phyloP scores from a whole-genome alignment of 805 yeast species.

The Sugiyamaella marilandica region DNA sequence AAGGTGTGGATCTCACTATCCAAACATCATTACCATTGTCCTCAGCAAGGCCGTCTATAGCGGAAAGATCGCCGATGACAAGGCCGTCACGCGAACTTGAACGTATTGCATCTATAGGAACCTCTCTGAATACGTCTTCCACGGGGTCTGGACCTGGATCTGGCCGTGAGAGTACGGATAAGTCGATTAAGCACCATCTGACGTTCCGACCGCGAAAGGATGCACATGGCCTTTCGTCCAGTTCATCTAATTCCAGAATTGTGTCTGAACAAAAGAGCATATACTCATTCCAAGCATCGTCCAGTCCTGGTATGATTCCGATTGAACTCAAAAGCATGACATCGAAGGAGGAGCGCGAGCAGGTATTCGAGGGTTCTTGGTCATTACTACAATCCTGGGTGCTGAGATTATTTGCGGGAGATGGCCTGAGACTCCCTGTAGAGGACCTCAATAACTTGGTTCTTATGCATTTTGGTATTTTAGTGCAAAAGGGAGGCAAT shows the following conservation, averaged over 20 bases:
- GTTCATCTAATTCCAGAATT: slow-evolving; percentile 40
- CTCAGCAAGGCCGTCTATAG: slow-evolving; percentile 23
- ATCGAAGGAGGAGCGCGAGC: slow-evolving; percentile 33
- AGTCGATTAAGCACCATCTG: slow-evolving; percentile 33
- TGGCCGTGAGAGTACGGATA: slow-evolving; percentile 14
- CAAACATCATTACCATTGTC: slow-evolving; percentile 25
- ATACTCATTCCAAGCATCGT: slow-evolving; percentile 38
- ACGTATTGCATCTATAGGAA: slow-evolving; percentile 34
- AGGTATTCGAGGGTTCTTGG: slow-evolving; percentile 48
- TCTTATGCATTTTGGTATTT: slow-evolving; percentile 36
- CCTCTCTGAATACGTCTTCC: slow-evolving; percentile 2
- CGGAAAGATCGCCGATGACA: slow-evolving; percentile 30
- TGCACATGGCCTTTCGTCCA: slow-evolving; percentile 38
- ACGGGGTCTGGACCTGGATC: slow-evolving; percentile 1
- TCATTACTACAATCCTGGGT: slow-evolving; percentile 40
- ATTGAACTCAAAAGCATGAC: slow-evolving; percentile 28
- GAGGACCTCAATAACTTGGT: slow-evolving; percentile 54
- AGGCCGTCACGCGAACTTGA: slow-evolving; percentile 35
- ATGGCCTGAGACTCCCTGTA: slow-evolving; percentile 45
- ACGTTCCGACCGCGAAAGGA: slow-evolving; percentile 36
- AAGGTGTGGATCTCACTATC: slow-evolving; percentile 23
- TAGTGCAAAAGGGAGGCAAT: slow-evolving; percentile 36
- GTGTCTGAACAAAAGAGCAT: slow-evolving; percentile 38
- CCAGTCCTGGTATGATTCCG: slow-evolving; percentile 32
- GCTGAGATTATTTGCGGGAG: slow-evolving; percentile 47